Conservation (phyloP, 2,329 filamentous ascomycete genomes). For the Pestalotiopsis sp. region DNA sequence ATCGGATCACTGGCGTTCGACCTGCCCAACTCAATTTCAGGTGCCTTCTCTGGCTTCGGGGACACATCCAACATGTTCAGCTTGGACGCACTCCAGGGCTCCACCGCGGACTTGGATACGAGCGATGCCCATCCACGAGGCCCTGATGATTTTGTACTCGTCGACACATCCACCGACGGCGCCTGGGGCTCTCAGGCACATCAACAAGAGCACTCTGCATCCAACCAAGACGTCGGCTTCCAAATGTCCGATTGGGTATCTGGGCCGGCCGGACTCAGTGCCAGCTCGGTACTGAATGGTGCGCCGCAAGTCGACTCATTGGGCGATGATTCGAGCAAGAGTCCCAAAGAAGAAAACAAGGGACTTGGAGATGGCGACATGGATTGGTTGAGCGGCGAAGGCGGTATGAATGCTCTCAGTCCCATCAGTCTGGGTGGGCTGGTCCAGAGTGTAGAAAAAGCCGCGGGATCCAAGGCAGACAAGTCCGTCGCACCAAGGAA, state of each 20-base stretch:
- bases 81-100: slow-evolving; percentile 29
- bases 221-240: slow-evolving; percentile 23
- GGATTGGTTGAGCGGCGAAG: slow-evolving; percentile 26
- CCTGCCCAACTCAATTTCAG: slow-evolving; percentile 19
- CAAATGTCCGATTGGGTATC: slow-evolving; percentile 27
- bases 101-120: slow-evolving; percentile 28
- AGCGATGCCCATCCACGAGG: slow-evolving; percentile 5
- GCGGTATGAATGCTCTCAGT: slow-evolving; percentile 20
- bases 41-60: slow-evolving; percentile 26
- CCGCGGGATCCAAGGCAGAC: slow-evolving; percentile 5
- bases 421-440: slow-evolving; percentile 32
- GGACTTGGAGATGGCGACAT: slow-evolving; percentile 6
- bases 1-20: slow-evolving; percentile 13
- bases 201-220: slow-evolving; percentile 16
- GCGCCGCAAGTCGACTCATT: not conserved
- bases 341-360: not conserved
- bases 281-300: slow-evolving; percentile 25
- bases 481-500: slow-evolving; percentile 27
- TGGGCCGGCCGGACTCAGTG: slow-evolving; percentile 29
- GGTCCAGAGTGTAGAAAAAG: slow-evolving; percentile 25
- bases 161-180: slow-evolving; percentile 22
- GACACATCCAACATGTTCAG: slow-evolving; percentile 20
- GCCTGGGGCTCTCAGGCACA: slow-evolving; percentile 29
- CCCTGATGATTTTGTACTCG: slow-evolving; percentile 27
- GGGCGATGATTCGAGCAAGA: slow-evolving; percentile 2